These are phyloP conservation scores for Aristolochia californica DNA, from an alignment of 164 flowering plant species.

Conservation along the genomic window DNA sequence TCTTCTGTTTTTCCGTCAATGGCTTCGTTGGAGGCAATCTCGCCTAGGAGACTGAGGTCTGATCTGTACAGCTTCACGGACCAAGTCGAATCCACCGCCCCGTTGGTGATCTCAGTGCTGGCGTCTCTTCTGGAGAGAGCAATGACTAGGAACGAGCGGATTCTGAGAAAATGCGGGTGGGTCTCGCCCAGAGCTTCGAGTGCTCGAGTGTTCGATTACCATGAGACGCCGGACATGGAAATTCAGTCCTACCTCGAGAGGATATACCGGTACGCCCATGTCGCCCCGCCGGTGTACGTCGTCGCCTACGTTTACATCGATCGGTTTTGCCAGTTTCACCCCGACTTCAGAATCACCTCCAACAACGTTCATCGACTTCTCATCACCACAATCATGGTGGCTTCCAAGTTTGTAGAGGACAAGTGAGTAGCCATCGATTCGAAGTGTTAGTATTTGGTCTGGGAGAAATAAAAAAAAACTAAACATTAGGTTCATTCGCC, in stretches of 20 bases:
- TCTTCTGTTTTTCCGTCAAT: not conserved
- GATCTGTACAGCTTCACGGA: constrained; percentile 58
- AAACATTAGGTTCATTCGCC: no score
- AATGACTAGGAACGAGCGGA: constrained; percentile 57
- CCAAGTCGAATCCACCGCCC: constrained; percentile 35
- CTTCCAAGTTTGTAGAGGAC: constrained; percentile 90
- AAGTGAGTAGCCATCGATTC: constrained; percentile 37
- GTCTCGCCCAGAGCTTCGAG: constrained; percentile 12
- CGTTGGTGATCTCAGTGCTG: constrained; percentile 72
- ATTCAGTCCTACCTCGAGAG: constrained; percentile 72
- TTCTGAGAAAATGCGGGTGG: constrained; percentile 25
- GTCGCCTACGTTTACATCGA: constrained; percentile 86
- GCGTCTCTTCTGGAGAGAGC: constrained; percentile 80
- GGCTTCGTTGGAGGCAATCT: constrained; percentile 29
- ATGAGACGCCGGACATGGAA: constrained; percentile 56
- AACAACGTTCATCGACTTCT: constrained; percentile 78
- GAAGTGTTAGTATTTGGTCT: no score
- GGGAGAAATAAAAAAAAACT: no score
- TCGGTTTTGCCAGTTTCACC: constrained; percentile 60
- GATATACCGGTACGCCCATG: constrained; percentile 61
- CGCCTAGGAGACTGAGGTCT: constrained; percentile 65
- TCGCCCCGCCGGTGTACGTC: constrained; percentile 69
- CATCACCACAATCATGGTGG: constrained; percentile 85
- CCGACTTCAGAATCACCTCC: constrained; percentile 46
- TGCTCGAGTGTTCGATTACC: constrained; percentile 40